These are phyloP conservation scores for Diaporthe ilicicola DNA, from an alignment of 2,329 filamentous ascomycete species.

Conservation along the genomic window DNA sequence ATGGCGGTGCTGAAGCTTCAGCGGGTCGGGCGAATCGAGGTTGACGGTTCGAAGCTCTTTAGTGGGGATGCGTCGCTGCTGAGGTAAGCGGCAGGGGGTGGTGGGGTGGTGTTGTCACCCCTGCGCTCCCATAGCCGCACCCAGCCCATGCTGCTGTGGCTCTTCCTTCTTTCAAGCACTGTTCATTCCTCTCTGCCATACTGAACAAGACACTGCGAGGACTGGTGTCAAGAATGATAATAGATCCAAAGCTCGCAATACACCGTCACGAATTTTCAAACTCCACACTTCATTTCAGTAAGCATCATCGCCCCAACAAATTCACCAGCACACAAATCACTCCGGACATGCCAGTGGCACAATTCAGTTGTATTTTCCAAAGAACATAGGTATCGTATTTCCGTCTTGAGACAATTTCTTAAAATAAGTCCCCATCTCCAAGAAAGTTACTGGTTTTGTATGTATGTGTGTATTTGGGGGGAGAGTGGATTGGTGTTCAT, in stretches of 20 bases:
- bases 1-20: too few species aligned
- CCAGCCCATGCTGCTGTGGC: not conserved
- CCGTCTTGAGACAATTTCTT: conserved; percentile 33
- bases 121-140: not conserved
- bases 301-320: too few species aligned
- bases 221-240: too few species aligned
- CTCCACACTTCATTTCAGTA: too few species aligned
- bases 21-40: not conserved
- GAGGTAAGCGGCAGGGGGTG: conserved; percentile 2
- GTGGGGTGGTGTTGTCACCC: too few species aligned
- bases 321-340: too few species aligned
- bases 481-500: not conserved
- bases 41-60: not conserved
- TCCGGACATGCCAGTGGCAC: too few species aligned
- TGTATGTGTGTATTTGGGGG: not conserved
- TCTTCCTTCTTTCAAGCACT: not conserved
- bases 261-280: too few species aligned
- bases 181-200: too few species aligned
- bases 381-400: conserved; percentile 15
- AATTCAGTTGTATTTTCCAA: not conserved
- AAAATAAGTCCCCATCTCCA: conserved; percentile 17
- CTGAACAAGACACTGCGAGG: too few species aligned
- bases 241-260: too few species aligned
- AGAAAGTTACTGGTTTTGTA: not conserved
- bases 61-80: not conserved